Conservation (phyloP, 2,329 filamentous ascomycete species). For the Alternaria longipes region DNA sequence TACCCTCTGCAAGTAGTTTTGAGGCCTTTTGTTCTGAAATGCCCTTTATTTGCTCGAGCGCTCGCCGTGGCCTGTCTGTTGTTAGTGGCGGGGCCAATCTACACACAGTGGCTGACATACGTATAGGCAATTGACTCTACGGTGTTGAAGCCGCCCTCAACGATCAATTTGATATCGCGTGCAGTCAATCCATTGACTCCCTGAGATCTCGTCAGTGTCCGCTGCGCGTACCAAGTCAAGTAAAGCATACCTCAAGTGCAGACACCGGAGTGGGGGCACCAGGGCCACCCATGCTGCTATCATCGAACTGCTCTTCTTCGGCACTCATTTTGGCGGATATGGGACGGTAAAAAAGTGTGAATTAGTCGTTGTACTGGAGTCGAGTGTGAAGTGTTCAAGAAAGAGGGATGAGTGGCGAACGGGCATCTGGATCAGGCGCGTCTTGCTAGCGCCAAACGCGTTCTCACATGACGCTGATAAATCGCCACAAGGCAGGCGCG, state of each 20-base stretch:
- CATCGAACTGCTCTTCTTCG: constrained; percentile 72
- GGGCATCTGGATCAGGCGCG: constrained; percentile 16
- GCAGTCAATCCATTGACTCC: constrained; percentile 90
- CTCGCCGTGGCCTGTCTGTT: constrained; percentile 67
- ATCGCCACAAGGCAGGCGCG: constrained; percentile 6
- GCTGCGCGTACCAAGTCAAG: neutral
- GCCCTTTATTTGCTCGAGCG: constrained; percentile 94
- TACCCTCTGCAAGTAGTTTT: constrained; percentile 90
- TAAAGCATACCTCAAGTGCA: constrained; percentile 78
- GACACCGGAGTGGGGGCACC: constrained; percentile 91
- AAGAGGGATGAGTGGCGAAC: constrained; percentile 23
- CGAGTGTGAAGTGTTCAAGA: constrained; percentile 10
- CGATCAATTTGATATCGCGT: constrained; percentile 89
- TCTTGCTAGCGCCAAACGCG: constrained; percentile 35
- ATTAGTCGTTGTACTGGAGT: neutral
- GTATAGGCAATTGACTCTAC: constrained; percentile 97
- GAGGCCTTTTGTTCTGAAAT: constrained; percentile 96
- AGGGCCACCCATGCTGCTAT: constrained; percentile 74
- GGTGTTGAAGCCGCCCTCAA: constrained; percentile 93
- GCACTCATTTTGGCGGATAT: constrained; percentile 53
- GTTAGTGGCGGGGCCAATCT: constrained; percentile 31
- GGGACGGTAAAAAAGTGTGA: neutral
- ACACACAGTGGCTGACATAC: constrained; percentile 53
- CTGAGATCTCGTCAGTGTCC: constrained; percentile 57
- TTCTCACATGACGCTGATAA: constrained; percentile 29